Evolutionary conservation across 768 basidiomycete species (phyloP), one percentile per base, ranked within the genome.

Genomic region (Auricularia heimuer): DNA sequence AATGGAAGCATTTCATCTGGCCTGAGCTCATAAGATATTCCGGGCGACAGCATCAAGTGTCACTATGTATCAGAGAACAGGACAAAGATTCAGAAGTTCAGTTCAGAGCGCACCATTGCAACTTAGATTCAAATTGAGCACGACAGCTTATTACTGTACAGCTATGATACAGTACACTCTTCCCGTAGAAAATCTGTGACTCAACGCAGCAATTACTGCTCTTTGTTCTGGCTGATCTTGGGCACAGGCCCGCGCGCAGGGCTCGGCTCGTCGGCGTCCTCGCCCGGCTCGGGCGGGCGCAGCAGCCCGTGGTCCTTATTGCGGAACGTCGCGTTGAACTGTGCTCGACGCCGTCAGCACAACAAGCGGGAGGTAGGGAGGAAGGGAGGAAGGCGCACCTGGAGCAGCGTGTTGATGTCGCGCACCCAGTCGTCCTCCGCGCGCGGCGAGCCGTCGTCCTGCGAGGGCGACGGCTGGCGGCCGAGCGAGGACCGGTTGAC

Each of bases 391-490:
- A 14, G 39, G 12, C 39, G 39, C 8, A 42, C 39, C 39, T 95
- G 93, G 64, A 97, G 77, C 65, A 97, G 76, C 69, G 93, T 94
- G 74, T 96, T 96, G 75, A 97, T 97, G 72, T 97, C 94, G 64
- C 91, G 82, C n/a, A 95, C 93, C 94, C 94, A 97, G 70, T 94
- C 93, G 71, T 93, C 91, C 70, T 92, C 90, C 71, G 89, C 90
- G 11, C 90, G 88, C 34, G 86, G 70, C 75, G 29, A 67, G 64
- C 37, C 71, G 62, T 63, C 70, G 61, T 45, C 14, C 35, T 6
- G 11, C 6, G 33, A 21, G 16, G 60, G 33, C 33, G 60, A 61
- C 16, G 35, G 78, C 74, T 24, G 71, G 76, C 2, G 75, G 74
- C 61, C 80, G 65, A 90, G 89, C 2, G 89, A 91, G 24, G 90